Conservation (phyloP, 495 filamentous ascomycete genomes). For the Paragyromitra xinjiangensis region DNA sequence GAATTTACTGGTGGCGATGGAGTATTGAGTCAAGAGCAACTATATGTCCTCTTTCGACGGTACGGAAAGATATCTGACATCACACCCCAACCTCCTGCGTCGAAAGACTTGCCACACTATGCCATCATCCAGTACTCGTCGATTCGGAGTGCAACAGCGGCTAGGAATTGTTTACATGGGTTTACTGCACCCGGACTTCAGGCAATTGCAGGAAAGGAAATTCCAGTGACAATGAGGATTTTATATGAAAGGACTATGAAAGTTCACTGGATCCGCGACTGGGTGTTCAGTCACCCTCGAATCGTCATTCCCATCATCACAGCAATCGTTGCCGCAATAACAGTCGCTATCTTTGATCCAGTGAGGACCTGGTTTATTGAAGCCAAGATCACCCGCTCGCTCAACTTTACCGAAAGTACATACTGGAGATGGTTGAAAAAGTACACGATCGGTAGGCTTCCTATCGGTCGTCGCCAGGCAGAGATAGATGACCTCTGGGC, state of each 20-base stretch:
- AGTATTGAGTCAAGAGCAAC: conserved; percentile 83
- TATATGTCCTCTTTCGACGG: conserved; percentile 86
- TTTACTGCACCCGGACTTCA: conserved; percentile 70
- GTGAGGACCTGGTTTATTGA: conserved; percentile 91
- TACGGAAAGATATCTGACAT: conserved; percentile 92
- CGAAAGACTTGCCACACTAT: conserved; percentile 80
- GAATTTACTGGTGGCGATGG: conserved; percentile 81
- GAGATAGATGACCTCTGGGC: conserved; percentile 78
- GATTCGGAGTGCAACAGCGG: conserved; percentile 76
- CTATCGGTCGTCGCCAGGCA: conserved; percentile 64
- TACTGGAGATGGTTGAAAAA: conserved; percentile 81
- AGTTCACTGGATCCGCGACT: conserved; percentile 80
- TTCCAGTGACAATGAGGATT: conserved; percentile 77
- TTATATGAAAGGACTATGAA: conserved; percentile 82
- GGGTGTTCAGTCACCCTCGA: conserved; percentile 86
- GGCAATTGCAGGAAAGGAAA: conserved; percentile 72
- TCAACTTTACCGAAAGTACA: conserved; percentile 74
- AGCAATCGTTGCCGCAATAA: conserved; percentile 80
- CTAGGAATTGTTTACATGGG: conserved; percentile 92
- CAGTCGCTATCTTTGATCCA: conserved; percentile 92
- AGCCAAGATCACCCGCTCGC: conserved; percentile 79
- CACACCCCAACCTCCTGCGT: conserved; percentile 76
- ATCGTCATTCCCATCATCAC: conserved; percentile 85
- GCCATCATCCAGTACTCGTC: conserved; percentile 78
- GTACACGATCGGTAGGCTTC: conserved; percentile 76